Evolutionary conservation across 306 rosid genomes (phyloP), one percentile per base, ranked within the genome.

Genomic region (Dryas alaskensis): DNA sequence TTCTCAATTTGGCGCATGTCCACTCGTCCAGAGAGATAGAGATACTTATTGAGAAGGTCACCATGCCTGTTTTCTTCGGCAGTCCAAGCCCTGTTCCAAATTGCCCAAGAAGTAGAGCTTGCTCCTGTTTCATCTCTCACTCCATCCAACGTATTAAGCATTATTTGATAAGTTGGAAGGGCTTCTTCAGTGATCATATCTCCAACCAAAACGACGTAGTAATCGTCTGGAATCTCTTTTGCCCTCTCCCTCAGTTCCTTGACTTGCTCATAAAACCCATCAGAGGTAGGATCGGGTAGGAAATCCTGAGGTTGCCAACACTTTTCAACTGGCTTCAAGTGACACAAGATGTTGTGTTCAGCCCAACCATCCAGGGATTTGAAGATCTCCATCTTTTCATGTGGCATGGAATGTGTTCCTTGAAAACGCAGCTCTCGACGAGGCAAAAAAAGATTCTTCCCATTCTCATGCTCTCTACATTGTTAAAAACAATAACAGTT

Each of bases 291-390:
- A 6, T 60, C 65, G 8, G 65, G 65, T 13, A 60, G 14, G 13
- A 60, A 60, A 0, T 60, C 65, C 31, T 60, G 65, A 7, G 65
- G 65, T 22, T 60, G 65, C 65, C 65, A 60, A 25, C 65, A 60
- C 14, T 60, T 22, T 12, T 22, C 22, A 0, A 12, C 42, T 8
- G 65, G 43, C 12, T 60, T 60, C 42, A 25, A 3, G 14, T 22
- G 10, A 2, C 42, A 42, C 65, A 60, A 25, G 10, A 60, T 60
- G 65, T 60, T 60, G 14, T 10, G 42, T 4, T 19, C 13, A 2
- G 42, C 65, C 65, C 65, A 60, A 22, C 1, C n/a, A 7, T 60
- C 65, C 42, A 60, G 25, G 12, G 65, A 60, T 22, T 60, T 60
- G 42, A 25, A 60, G 4, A 60, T 31, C 31, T 60, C 65, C 3